A percentile compares a stretch with the other conserved stretches of the same genome.
phyloP scores from a whole-genome alignment of 164 flowering plant species.

The Santalum album region DNA sequence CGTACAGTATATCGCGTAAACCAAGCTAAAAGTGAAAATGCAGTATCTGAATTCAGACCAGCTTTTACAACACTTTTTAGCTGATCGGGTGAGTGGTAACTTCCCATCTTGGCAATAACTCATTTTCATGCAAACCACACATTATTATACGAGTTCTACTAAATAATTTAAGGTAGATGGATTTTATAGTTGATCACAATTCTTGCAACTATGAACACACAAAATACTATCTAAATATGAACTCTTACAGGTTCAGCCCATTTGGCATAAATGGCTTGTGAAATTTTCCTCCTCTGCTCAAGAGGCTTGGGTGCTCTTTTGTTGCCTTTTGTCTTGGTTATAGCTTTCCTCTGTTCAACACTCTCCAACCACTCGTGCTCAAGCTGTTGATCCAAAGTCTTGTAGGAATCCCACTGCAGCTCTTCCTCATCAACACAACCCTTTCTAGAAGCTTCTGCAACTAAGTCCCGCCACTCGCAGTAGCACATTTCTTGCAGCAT shows the following conservation, averaged over 20 bases:
- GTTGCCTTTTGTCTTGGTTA: conserved; percentile 42
- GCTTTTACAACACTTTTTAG: too few species aligned
- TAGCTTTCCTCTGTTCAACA: conserved; percentile 44
- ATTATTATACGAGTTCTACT: too few species aligned
- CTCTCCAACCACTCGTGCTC: conserved; percentile 62
- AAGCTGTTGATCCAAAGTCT: conserved; percentile 46
- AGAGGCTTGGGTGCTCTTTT: conserved; percentile 77
- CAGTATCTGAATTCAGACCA: too few species aligned
- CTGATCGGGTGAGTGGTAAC: too few species aligned
- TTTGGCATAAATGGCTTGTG: conserved; percentile 88
- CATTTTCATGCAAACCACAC: too few species aligned
- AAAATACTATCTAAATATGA: too few species aligned
- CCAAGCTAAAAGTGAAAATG: too few species aligned
- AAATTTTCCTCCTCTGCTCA: conserved; percentile 80
- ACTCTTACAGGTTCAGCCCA: conserved; percentile 93
- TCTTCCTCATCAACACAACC: conserved; percentile 64
- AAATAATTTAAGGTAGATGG: not conserved
- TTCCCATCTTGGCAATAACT: too few species aligned
- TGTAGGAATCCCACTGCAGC: conserved; percentile 81
- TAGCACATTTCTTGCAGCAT: conserved; percentile 63
- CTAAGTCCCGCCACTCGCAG: conserved; percentile 76
- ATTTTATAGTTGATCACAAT: not conserved
- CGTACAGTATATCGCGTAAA: too few species aligned
- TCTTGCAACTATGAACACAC: not conserved
- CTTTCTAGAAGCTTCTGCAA: conserved; percentile 71